Conservation (phyloP, 2,329 filamentous ascomycete genomes). For the Blastomyces gilchristii region DNA sequence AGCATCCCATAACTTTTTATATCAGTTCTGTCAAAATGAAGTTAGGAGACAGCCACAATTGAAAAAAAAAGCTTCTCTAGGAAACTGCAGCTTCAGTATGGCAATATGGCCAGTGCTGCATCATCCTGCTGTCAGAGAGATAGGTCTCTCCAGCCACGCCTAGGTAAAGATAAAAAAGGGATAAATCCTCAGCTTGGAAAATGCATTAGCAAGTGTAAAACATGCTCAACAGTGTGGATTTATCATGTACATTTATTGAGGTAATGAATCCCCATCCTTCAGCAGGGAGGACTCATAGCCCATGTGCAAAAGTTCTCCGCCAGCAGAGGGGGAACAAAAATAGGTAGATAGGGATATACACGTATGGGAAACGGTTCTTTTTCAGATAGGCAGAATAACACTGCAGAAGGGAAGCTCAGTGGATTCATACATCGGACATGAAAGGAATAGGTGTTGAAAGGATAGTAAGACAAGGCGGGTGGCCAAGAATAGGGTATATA, state of each 20-base stretch:
- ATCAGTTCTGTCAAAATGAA: not conserved
- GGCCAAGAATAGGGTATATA: not conserved
- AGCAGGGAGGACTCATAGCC: not conserved
- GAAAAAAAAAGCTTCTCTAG: not conserved
- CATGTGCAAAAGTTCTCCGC: not conserved
- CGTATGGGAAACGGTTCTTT: not conserved
- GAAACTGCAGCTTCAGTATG: not conserved
- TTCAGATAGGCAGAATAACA: too few species aligned
- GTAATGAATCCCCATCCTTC: not conserved
- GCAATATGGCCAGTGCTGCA: not conserved
- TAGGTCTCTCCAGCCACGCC: not conserved
- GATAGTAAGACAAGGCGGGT: too few species aligned
- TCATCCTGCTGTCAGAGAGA: not conserved
- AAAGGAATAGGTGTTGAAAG: not conserved
- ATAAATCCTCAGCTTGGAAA: not conserved
- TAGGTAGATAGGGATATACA: not conserved
- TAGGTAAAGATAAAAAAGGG: not conserved
- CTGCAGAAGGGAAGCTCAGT: too few species aligned
- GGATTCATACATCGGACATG: not conserved
- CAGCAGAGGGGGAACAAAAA: not conserved
- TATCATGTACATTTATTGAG: not conserved
- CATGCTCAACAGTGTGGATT: not conserved
- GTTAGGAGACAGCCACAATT: not conserved
- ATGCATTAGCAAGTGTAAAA: too few species aligned
- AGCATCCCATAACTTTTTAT: not conserved